phyloP scores from a whole-genome alignment of 2,329 filamentous ascomycete species.

The Cytospora schulzeri region DNA sequence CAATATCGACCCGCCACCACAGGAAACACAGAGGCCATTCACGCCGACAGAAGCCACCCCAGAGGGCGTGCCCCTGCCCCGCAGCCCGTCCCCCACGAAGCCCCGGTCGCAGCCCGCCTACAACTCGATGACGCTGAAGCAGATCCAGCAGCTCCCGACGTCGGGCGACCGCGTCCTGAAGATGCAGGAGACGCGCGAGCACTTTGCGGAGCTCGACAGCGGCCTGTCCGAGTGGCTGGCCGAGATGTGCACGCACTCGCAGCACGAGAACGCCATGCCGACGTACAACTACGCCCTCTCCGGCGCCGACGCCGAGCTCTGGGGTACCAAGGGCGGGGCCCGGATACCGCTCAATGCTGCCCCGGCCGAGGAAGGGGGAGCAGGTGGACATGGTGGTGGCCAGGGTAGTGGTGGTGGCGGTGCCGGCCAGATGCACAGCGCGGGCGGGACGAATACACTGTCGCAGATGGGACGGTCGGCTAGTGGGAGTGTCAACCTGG shows the following conservation, averaged over 20 bases:
- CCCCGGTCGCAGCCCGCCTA: slow-evolving; percentile 7
- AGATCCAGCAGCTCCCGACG: slow-evolving; percentile 72
- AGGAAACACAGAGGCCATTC: slow-evolving; percentile 30
- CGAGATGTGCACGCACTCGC: slow-evolving; percentile 48
- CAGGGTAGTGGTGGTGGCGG: background rate
- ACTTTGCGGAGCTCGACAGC: slow-evolving; percentile 72
- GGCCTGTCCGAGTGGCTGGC: slow-evolving; percentile 67
- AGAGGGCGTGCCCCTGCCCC: slow-evolving; percentile 20
- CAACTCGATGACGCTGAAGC: slow-evolving; percentile 65
- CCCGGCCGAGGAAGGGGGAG: background rate
- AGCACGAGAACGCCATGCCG: slow-evolving; percentile 46
- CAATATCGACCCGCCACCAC: slow-evolving; percentile 40
- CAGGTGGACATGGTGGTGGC: too few relatives aligned
- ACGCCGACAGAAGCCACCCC: slow-evolving; percentile 5
- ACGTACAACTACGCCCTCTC: slow-evolving; percentile 33
- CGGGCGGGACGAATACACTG: background rate
- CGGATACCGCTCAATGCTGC: slow-evolving; percentile 12
- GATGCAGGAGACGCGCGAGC: slow-evolving; percentile 71
- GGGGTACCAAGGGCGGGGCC: slow-evolving; percentile 16
- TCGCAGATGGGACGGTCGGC: slow-evolving; percentile 5
- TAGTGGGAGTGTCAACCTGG: slow-evolving; percentile 37
- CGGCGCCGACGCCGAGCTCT: slow-evolving; percentile 20
- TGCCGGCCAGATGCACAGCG: background rate
- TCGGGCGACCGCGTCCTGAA: slow-evolving; percentile 70
- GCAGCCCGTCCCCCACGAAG: slow-evolving; percentile 18